Conservation (phyloP, 176 grass and related monocot genomes). For the Oryza glaberrima region DNA sequence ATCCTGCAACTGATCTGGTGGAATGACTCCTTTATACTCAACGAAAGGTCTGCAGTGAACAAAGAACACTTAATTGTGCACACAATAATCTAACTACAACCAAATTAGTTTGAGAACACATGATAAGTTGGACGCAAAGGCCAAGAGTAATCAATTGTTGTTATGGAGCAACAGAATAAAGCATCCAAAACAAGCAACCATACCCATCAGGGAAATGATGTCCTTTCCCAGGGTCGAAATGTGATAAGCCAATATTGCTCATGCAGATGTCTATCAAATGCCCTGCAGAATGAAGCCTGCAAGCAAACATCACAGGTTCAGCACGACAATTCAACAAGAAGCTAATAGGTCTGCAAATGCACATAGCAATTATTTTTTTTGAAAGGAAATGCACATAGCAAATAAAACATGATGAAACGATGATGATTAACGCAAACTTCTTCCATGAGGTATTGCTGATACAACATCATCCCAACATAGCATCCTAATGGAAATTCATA, state of each 20-base stretch:
- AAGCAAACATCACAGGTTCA: constrained; percentile 19
- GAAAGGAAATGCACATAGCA: too few relatives aligned
- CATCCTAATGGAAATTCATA: not conserved
- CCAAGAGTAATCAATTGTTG: not conserved
- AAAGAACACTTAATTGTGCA: not conserved
- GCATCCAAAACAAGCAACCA: not conserved
- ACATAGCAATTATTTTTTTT: not conserved
- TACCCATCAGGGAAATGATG: constrained; percentile 96
- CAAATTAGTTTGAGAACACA: constrained; percentile 15
- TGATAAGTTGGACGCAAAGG: not conserved
- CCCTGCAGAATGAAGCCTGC: constrained; percentile 90
- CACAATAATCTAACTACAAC: constrained; percentile 1
- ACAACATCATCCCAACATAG: not conserved
- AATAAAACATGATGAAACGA: too few relatives aligned
- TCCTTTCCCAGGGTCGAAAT: constrained; percentile 73
- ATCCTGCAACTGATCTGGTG: constrained; percentile 55
- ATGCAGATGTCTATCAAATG: constrained; percentile 91
- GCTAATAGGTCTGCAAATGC: not conserved
- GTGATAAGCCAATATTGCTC: constrained; percentile 53
- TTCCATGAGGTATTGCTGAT: not conserved
- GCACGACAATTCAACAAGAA: not conserved
- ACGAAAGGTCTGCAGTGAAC: constrained; percentile 56
- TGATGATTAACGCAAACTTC: not conserved
- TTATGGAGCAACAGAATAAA: not conserved
- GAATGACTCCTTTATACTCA: constrained; percentile 81